Conservation (phyloP, 2,329 filamentous ascomycete genomes). For the Cytospora piceicola region DNA sequence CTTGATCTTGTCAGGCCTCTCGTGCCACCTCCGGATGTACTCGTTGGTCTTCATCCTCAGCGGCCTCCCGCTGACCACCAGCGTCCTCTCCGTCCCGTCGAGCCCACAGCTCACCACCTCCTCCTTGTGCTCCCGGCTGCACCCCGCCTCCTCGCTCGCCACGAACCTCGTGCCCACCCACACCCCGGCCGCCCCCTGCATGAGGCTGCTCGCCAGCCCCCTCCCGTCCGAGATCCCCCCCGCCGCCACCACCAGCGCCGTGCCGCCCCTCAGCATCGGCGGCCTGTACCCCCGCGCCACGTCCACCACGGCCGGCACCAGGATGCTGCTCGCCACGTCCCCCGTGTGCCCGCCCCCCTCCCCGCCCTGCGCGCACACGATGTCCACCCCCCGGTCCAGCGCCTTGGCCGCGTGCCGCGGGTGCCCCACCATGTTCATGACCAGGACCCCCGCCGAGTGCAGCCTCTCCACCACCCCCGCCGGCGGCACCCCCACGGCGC, state of each 20-base stretch:
- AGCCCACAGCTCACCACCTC: constrained; percentile 80
- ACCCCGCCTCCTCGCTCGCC: constrained; percentile 78
- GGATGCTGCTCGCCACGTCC: constrained; percentile 80
- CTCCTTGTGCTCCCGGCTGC: constrained; percentile 80
- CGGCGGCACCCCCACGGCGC: constrained; percentile 86
- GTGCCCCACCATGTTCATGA: constrained; percentile 98
- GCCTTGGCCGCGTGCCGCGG: constrained; percentile 91
- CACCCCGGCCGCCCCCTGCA: constrained; percentile 85
- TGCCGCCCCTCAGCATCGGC: constrained; percentile 67
- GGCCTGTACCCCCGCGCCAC: constrained; percentile 75
- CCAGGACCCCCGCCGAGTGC: constrained; percentile 76
- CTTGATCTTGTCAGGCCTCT: constrained; percentile 72
- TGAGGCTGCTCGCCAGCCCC: constrained; percentile 77
- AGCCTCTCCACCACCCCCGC: constrained; percentile 72
- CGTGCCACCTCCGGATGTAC: constrained; percentile 83
- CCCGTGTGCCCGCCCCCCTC: constrained; percentile 95
- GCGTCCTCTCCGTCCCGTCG: constrained; percentile 78
- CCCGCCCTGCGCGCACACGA: constrained; percentile 89
- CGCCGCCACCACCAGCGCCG: constrained; percentile 83
- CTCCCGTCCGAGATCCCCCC: constrained; percentile 86
- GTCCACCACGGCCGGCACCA: constrained; percentile 87
- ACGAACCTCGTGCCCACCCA: constrained; percentile 97
- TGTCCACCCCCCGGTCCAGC: constrained; percentile 82
- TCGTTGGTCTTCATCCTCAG: constrained; percentile 80
- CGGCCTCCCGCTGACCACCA: constrained; percentile 82